Evolutionary conservation across 106 monocot genomes (phyloP).

Genomic region (Apostasia shenzhenica): DNA sequence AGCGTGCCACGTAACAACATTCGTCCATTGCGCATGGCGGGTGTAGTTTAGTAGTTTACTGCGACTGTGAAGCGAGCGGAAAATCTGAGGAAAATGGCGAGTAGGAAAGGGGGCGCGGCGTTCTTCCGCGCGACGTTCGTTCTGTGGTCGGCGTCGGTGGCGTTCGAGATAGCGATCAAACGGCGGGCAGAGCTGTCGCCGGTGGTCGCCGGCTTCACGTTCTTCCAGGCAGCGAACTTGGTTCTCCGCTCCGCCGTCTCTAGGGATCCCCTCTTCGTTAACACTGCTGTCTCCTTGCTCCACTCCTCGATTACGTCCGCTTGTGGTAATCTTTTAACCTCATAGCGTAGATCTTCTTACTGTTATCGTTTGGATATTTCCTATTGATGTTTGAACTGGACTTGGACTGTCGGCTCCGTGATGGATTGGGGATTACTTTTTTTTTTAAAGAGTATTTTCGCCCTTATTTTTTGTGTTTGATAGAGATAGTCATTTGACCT

Average conservation of each 20-base stretch:
- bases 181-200: constrained; percentile 40
- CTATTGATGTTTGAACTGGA: neutral
- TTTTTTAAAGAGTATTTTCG: too few relatives aligned
- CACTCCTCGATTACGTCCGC: constrained; percentile 63
- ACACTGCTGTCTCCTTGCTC: constrained; percentile 82
- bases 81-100: constrained; percentile 11
- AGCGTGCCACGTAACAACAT: too few relatives aligned
- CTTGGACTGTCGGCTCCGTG: too few relatives aligned
- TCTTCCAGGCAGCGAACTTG: constrained; percentile 75
- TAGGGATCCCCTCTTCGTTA: constrained; percentile 82
- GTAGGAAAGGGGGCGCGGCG: constrained; percentile 18
- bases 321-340: constrained; percentile 38
- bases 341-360: neutral
- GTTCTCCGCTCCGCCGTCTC: constrained; percentile 39
- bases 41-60: too few relatives aligned
- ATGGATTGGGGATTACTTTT: too few relatives aligned
- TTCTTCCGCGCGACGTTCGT: constrained; percentile 85
- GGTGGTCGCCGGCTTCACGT: constrained; percentile 43
- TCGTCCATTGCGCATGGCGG: too few relatives aligned
- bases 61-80: too few relatives aligned
- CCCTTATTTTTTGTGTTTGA: too few relatives aligned
- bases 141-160: constrained; percentile 67
- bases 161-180: constrained; percentile 52
- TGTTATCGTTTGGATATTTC: neutral
- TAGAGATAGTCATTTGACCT: too few relatives aligned